Evolutionary conservation across 495 filamentous ascomycete genomes (phyloP).

Genomic region (Tuber brumale): DNA sequence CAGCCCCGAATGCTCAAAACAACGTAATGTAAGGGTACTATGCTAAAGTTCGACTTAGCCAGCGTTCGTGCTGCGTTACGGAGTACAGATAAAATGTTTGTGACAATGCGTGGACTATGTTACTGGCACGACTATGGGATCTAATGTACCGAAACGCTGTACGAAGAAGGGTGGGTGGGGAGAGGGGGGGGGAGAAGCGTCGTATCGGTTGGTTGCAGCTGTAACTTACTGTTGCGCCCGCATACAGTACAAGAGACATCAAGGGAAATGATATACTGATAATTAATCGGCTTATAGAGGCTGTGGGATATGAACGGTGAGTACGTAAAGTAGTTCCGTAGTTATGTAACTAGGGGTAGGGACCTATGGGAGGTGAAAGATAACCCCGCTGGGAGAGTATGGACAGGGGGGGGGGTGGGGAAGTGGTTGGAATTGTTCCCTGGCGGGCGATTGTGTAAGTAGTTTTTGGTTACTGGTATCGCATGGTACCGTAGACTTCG

Average conservation of each 20-base stretch:
- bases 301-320: not conserved
- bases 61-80: not conserved
- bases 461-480: not conserved
- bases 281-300: conserved; percentile 5
- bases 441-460: not conserved
- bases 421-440: not conserved
- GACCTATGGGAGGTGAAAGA: not conserved
- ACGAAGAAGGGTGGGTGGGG: conserved; percentile 6
- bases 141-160: not conserved
- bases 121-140: not conserved
- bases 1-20: not conserved
- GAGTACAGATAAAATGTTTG: not conserved
- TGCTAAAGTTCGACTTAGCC: not conserved
- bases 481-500: not conserved
- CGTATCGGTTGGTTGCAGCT: conserved; percentile 3
- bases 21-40: not conserved
- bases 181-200: not conserved
- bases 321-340: not conserved
- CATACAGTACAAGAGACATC: not conserved
- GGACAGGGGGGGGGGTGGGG: not conserved
- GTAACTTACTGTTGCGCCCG: not conserved
- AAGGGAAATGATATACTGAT: conserved; percentile 4
- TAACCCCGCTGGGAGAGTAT: not conserved
- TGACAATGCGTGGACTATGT: not conserved
- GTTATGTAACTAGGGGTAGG: conserved; percentile 29